phyloP scores from a whole-genome alignment of 176 grass and related monocot genomes.

The Dendrocalamus sinicus region DNA sequence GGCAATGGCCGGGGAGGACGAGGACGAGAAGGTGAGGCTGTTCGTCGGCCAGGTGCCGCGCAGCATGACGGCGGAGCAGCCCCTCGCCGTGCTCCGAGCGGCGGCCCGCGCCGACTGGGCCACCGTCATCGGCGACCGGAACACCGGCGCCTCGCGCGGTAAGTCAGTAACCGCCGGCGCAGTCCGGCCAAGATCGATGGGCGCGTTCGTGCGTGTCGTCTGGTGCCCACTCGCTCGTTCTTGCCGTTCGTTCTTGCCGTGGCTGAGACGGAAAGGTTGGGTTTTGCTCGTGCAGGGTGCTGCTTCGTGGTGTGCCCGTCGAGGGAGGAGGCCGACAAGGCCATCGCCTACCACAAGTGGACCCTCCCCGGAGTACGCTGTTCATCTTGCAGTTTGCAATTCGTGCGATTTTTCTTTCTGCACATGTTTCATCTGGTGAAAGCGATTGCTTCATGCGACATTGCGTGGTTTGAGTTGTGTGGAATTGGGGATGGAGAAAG shows the following conservation, averaged over 20 bases:
- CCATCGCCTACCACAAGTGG: neutral
- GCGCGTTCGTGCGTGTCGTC: neutral
- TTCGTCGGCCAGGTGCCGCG: slow-evolving; percentile 57
- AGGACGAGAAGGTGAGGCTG: slow-evolving; percentile 23
- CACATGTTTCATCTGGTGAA: neutral
- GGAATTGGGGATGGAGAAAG: neutral
- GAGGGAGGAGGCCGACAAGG: neutral
- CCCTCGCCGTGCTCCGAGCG: neutral
- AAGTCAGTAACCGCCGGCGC: neutral
- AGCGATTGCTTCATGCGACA: neutral
- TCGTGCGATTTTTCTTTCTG: neutral
- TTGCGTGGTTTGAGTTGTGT: neutral
- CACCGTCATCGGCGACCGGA: neutral
- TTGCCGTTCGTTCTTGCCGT: neutral
- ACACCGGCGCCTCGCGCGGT: neutral
- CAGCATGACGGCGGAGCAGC: slow-evolving; percentile 45
- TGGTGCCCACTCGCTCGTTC: neutral
- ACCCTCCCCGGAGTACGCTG: neutral
- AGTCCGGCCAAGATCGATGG: neutral
- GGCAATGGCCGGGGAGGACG: neutral
- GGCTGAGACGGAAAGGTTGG: neutral
- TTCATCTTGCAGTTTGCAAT: neutral
- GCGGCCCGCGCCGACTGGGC: too few species aligned
- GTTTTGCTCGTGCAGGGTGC: neutral
- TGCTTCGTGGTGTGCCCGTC: neutral